Conservation (phyloP, 2,329 filamentous ascomycete species). For the Diplodia sapinea region DNA sequence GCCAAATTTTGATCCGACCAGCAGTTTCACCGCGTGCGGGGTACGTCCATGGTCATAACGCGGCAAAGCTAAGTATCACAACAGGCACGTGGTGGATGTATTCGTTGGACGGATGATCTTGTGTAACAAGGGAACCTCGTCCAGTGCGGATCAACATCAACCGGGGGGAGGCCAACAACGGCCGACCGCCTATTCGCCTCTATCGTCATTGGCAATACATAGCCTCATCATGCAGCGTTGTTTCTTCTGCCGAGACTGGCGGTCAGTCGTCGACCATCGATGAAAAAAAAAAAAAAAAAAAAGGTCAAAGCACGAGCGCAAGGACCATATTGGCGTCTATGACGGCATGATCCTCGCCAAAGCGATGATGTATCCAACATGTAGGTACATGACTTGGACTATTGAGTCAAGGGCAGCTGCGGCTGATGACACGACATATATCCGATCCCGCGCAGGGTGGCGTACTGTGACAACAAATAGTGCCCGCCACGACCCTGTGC, state of each 20-base stretch:
- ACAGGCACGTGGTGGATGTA: conserved; percentile 9
- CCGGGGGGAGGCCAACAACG: too few species aligned
- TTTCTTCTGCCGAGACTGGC: background rate
- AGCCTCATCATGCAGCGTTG: background rate
- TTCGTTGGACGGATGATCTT: conserved; percentile 5
- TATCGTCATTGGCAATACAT: background rate
- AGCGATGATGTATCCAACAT: background rate
- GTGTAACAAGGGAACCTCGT: conserved; percentile 2
- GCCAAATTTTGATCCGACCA: background rate
- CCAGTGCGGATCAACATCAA: background rate
- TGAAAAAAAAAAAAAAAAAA: background rate
- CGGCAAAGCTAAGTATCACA: background rate
- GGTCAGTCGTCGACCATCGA: background rate
- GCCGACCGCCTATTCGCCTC: background rate
- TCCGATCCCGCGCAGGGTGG: too few species aligned
- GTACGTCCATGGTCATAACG: background rate
- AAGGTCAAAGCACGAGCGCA: background rate
- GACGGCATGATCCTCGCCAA: background rate
- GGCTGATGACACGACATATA: background rate
- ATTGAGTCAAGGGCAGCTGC: background rate
- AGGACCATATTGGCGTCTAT: background rate
- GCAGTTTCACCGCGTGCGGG: background rate
- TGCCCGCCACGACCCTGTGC: too few species aligned
- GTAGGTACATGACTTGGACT: background rate
- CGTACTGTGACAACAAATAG: too few species aligned